Evolutionary conservation across 2,329 filamentous ascomycete species (phyloP), one percentile per base, ranked within the genome.

Genomic region (Ramichloridium luteum): DNA sequence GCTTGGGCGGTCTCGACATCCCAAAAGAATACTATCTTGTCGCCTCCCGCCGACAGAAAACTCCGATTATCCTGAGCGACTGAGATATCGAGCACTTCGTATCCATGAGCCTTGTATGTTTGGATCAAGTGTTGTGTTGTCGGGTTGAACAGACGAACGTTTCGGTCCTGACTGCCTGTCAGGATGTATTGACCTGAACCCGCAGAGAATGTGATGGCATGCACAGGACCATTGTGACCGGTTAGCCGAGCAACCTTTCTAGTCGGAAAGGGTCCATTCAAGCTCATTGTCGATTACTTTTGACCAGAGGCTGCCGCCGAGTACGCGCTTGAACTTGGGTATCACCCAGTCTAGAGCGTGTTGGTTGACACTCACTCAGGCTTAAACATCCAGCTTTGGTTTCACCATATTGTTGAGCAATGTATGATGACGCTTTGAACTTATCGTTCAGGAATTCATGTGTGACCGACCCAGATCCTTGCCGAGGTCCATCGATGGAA

Each of bases 11-110:
- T 80, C 28, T 78, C 68, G 0, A 96, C 90, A 57, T 98, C 90
- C 90, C 90, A 96, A 4, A 94, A 67, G 53, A 94, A 94, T 0
- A 93, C 84, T 39, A 72, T 69, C 46, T 88, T 81, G 61, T 98
- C 90, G 37, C 90, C 90, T 44, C 90, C 90, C 1, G 74, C 72
- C n/a, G 78, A 86, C 6, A 77, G 78, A 56, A 98, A 94, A 26
- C 74, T 74, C 43, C 83, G 72, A 58, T 98, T 98, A 60, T 84
- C 78, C 14, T 63, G 51, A 12, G 64, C 56, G 30, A 94, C 79
- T 31, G 72, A 67, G 23, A 98, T 67, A 44, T 82, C 80, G 38
- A 94, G 76, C 5, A 98, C 80, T 46, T 86, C 80, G 62, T 98
- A 93, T 44, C 84, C 86, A 59, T 98, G 90, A 2, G 81, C 83